phyloP scores from a whole-genome alignment of 768 basidiomycete species.

The Russula compacta region DNA sequence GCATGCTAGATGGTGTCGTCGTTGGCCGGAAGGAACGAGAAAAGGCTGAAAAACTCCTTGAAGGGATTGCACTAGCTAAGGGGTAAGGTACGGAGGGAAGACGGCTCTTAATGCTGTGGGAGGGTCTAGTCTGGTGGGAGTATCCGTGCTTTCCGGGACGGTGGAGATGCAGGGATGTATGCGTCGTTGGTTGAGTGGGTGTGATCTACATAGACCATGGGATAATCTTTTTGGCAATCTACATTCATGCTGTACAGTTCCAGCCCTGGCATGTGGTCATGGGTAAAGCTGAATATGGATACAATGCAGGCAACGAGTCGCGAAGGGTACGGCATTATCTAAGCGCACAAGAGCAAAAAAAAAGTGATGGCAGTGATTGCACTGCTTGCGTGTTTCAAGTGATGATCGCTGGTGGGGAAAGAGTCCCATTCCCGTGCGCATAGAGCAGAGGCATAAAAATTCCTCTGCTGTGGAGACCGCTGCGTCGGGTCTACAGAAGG shows the following conservation, averaged over 20 bases:
- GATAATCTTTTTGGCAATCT: constrained; percentile 12
- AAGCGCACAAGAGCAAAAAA: constrained; percentile 13
- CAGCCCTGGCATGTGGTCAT: constrained; percentile 18
- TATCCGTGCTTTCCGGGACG: constrained; percentile 7
- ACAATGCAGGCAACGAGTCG: constrained; percentile 18
- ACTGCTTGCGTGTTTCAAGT: background rate
- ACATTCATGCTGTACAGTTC: constrained; percentile 16
- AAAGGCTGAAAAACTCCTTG: constrained; percentile 67
- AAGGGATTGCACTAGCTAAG: constrained; percentile 39
- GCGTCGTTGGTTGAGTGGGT: constrained; percentile 4
- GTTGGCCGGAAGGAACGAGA: constrained; percentile 76
- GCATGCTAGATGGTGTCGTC: constrained; percentile 78
- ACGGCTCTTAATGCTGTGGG: constrained; percentile 5
- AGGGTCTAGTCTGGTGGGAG: constrained; percentile 14
- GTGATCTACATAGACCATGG: constrained; percentile 15
- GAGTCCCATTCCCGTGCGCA: background rate
- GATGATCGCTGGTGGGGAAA: constrained; percentile 2
- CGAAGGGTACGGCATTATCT: constrained; percentile 21
- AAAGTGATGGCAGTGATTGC: constrained; percentile 14
- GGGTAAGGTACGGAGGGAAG: constrained; percentile 16
- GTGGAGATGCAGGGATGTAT: constrained; percentile 5
- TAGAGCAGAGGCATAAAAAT: background rate
- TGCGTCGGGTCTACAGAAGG: background rate
- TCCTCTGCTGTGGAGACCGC: background rate
- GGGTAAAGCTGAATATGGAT: constrained; percentile 16